Evolutionary conservation across 306 rosid species (phyloP), one percentile per base, ranked within the genome.

Genomic region (Hippophae gyantsensis): DNA sequence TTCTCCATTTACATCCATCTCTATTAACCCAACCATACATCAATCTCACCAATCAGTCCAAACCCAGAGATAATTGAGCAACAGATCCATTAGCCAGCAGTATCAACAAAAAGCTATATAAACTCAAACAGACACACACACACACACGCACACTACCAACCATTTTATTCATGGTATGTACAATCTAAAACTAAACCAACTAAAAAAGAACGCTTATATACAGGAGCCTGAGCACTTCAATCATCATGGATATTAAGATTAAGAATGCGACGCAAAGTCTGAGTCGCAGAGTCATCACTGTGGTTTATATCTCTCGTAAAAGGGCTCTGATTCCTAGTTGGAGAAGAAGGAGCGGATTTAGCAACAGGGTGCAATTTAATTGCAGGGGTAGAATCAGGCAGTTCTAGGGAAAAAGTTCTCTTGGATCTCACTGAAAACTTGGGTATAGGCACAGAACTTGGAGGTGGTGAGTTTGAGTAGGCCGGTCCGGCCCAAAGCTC

Each of bases 401-500:
- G 73, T 40, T 79, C 69, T 56, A 86, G 84, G 9, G 95, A 84
- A 57, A 80, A 81, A 1, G 87, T 74, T 76, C 93, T 86, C 71
- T 76, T 89, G 6, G 87, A 84, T 8, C 65, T 46, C 14, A 84
- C 64, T 4, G 95, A 81, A 72, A 90, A 90, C 42, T 71, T 90
- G 18, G 97, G 97, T 23, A 90, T 90, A 3, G 97, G 97, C 72
- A 90, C 63, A 0, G 97, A 90, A 59, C 89, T 90, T 0, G 97
- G 95, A 10, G 97, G 95, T 0, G 97, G 97, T 0, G 97, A 90
- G 74, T 90, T 90, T 5, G 95, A 89, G 76, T 90, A 90, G 18
- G 97, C 78, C 18, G 97, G 95, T 46, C 97, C 95, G 57, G 97
- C 97, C 97, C 97, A 90, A 11, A 80, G 87, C 74, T 86, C 97